These are phyloP conservation scores for Daldinia grandis DNA, from an alignment of 495 filamentous ascomycete genomes.

Conservation along the genomic window DNA sequence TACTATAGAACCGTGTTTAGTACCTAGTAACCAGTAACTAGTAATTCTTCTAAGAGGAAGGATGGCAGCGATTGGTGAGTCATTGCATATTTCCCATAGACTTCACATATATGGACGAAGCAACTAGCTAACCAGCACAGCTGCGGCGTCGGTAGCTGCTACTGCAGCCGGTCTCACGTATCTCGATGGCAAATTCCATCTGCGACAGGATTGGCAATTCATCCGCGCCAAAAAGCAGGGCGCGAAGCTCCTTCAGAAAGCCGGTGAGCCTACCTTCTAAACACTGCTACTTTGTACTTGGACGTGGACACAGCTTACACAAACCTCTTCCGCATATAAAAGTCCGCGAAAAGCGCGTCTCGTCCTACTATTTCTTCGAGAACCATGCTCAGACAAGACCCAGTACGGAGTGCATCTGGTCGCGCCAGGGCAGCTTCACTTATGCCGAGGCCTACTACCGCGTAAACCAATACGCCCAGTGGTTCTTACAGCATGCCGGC, in stretches of 20 bases:
- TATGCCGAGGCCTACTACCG: slow-evolving; percentile 65
- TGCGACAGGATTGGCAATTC: slow-evolving; percentile 66
- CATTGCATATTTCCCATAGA: neutral
- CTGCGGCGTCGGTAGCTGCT: slow-evolving; percentile 63
- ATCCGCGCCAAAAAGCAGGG: slow-evolving; percentile 42
- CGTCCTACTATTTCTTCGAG: slow-evolving; percentile 73
- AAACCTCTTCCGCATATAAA: neutral
- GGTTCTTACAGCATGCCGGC: slow-evolving; percentile 65
- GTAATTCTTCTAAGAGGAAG: neutral
- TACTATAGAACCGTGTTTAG: neutral
- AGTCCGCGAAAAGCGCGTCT: slow-evolving; percentile 62
- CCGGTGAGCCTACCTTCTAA: slow-evolving; percentile 23
- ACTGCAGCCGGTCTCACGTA: slow-evolving; percentile 66
- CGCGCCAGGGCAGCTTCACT: slow-evolving; percentile 68
- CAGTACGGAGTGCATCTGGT: slow-evolving; percentile 69
- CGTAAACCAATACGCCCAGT: slow-evolving; percentile 70
- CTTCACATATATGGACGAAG: neutral
- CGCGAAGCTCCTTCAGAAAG: slow-evolving; percentile 51
- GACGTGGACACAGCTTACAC: slow-evolving; percentile 13
- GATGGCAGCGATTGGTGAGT: slow-evolving; percentile 46
- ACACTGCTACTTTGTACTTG: neutral
- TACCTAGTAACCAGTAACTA: no score
- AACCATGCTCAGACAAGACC: slow-evolving; percentile 59
- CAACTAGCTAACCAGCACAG: slow-evolving; percentile 41
- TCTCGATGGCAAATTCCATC: slow-evolving; percentile 73